Percentiles rank a stretch among this genome's conserved stretches.
phyloP scores from a whole-genome alignment of 2,329 filamentous ascomycete species.

The Incumbomyces delicatus region DNA sequence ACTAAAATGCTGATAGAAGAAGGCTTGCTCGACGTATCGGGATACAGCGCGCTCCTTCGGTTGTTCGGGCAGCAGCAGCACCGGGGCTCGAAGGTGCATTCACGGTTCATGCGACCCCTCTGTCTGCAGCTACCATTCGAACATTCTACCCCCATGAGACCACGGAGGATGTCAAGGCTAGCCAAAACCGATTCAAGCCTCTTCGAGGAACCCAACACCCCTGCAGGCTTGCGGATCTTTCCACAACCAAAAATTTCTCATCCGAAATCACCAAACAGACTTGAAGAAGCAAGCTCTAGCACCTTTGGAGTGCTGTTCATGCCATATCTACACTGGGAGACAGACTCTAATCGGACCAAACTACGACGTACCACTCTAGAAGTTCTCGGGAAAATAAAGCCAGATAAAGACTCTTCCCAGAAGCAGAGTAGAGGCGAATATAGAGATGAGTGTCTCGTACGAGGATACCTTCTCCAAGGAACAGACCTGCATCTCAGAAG shows the following conservation, averaged over 20 bases:
- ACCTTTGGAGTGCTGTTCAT: constrained; percentile 36
- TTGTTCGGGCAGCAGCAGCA: constrained; percentile 20
- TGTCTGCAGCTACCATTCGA: constrained; percentile 3
- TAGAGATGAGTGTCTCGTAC: constrained; percentile 37
- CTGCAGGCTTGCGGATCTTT: neutral
- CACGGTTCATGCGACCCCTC: constrained; percentile 20
- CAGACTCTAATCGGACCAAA: constrained; percentile 42
- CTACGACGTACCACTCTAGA: constrained; percentile 46
- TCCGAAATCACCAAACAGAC: neutral
- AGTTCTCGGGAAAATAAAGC: constrained; percentile 12
- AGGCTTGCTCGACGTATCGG: constrained; percentile 51
- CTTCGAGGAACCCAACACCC: neutral
- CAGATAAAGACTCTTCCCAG: neutral
- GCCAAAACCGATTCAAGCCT: neutral
- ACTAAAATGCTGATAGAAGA: constrained; percentile 57
- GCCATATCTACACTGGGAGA: constrained; percentile 59
- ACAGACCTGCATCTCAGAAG: constrained; percentile 49
- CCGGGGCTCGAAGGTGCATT: constrained; percentile 25
- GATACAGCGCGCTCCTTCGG: constrained; percentile 46
- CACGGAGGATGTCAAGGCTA: neutral
- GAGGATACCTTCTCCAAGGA: constrained; percentile 38
- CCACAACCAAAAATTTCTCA: neutral
- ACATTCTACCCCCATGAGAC: neutral
- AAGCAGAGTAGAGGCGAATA: no score
- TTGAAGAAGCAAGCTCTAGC: constrained; percentile 5